Conservation (phyloP, 148 eudicot genomes). For the Heliosperma pusillum region DNA sequence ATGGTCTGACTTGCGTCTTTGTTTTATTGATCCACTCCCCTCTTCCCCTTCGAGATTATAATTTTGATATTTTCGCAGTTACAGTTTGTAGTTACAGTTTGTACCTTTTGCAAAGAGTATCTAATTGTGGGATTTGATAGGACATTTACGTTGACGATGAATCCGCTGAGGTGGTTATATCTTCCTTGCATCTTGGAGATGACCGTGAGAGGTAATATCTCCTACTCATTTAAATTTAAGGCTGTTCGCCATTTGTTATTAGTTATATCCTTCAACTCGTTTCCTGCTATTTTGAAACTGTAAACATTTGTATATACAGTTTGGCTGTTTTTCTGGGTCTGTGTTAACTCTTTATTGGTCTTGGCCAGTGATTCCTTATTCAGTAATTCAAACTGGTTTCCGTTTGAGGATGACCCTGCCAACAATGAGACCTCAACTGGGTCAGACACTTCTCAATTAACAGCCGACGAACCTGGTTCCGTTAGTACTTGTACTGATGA, state of each 20-base stretch:
- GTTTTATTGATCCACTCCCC: neutral
- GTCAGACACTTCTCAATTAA: conserved; percentile 48
- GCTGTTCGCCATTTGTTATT: neutral
- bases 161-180: conserved; percentile 95
- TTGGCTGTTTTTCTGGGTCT: no score
- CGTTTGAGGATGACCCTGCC: conserved; percentile 59
- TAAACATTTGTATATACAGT: neutral
- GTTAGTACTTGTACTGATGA: conserved; percentile 30
- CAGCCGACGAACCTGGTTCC: conserved; percentile 27
- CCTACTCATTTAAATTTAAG: neutral
- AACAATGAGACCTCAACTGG: conserved; percentile 38
- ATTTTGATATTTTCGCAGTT: neutral
- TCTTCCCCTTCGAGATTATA: neutral
- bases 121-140: conserved; percentile 37
- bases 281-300: neutral
- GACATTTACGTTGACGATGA: conserved; percentile 97
- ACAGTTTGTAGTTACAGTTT: neutral
- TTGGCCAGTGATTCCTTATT: conserved; percentile 65
- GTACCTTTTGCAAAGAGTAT: neutral
- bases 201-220: conserved; percentile 64
- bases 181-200: conserved; percentile 89
- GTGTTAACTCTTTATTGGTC: conserved; percentile 1
- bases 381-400: conserved; percentile 90
- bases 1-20: neutral
- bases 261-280: neutral